Evolutionary conservation across 2,329 filamentous ascomycete species (phyloP).

Genomic region (Alternaria sp.): DNA sequence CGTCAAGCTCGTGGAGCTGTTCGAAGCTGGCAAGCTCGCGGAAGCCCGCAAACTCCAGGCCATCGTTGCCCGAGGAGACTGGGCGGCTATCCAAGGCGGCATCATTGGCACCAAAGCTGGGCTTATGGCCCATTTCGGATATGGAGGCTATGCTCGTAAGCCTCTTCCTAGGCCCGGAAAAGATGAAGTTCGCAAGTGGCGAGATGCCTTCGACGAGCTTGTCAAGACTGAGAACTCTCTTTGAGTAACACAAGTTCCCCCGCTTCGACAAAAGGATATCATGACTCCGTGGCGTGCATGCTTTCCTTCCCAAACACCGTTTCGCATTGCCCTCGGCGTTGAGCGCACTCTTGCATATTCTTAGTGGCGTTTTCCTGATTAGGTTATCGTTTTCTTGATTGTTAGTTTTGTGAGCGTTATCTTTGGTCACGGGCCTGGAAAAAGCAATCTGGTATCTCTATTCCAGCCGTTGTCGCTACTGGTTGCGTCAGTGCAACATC

Average conservation of each 20-base stretch:
- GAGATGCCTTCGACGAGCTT: conserved; percentile 56
- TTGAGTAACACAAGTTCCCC: conserved; percentile 16
- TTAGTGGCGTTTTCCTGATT: conserved; percentile 32
- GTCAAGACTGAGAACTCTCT: conserved; percentile 54
- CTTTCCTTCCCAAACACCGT: conserved; percentile 14
- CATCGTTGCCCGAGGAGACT: conserved; percentile 72
- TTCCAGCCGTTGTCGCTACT: conserved; percentile 1
- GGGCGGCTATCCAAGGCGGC: conserved; percentile 73
- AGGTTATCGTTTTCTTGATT: conserved; percentile 11
- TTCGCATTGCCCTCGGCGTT: conserved; percentile 41
- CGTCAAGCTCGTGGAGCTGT: conserved; percentile 68
- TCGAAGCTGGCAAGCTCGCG: conserved; percentile 65
- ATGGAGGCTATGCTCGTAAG: conserved; percentile 69
- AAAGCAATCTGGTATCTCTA: conserved; percentile 23
- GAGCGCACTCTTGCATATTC: conserved; percentile 31
- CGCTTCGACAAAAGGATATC: neutral
- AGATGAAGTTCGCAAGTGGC: conserved; percentile 52
- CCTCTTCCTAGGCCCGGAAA: conserved; percentile 63
- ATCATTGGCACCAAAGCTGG: conserved; percentile 75
- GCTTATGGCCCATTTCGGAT: conserved; percentile 69
- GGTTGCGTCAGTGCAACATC: neutral
- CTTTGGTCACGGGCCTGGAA: conserved; percentile 20
- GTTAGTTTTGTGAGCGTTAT: conserved; percentile 20
- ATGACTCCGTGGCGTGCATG: conserved; percentile 8
- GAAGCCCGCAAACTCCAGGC: conserved; percentile 73